Conservation (phyloP, 2,329 filamentous ascomycete species). For the Botrytis porri region DNA sequence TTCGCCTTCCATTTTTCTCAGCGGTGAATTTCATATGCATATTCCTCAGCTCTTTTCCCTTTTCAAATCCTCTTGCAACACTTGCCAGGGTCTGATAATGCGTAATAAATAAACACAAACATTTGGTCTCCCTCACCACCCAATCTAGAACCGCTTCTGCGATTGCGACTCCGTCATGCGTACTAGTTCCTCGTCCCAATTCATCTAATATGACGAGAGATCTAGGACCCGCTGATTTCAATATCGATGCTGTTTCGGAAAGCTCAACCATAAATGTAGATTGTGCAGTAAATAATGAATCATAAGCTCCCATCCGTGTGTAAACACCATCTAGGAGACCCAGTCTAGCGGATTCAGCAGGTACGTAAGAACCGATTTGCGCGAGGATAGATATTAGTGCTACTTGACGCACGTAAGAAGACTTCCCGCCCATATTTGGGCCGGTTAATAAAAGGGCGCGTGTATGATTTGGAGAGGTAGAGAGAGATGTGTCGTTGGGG, state of each 20-base stretch:
- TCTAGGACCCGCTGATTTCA: constrained; percentile 81
- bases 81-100: constrained; percentile 86
- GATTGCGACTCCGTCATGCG: constrained; percentile 94
- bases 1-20: constrained; percentile 27
- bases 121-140: constrained; percentile 69
- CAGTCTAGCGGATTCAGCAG: constrained; percentile 68
- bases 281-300: constrained; percentile 94
- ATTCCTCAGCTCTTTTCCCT: constrained; percentile 66
- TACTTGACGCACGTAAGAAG: constrained; percentile 90
- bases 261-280: constrained; percentile 98
- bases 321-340: constrained; percentile 89
- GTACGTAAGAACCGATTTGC: constrained; percentile 92
- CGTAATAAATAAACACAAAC: constrained; percentile 91
- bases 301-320: constrained; percentile 90
- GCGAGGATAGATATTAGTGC: constrained; percentile 91
- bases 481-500: constrained; percentile 77
- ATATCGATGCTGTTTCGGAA: constrained; percentile 84
- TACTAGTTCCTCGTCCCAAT: constrained; percentile 87
- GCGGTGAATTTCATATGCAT: constrained; percentile 88
- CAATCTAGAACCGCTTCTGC: constrained; percentile 87
- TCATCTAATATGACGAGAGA: constrained; percentile 92
- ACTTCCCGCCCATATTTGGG: constrained; percentile 98
- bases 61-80: constrained; percentile 65
- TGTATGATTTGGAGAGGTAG: constrained; percentile 61
- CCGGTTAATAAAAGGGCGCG: constrained; percentile 71